Conservation (phyloP, 2,329 filamentous ascomycete genomes). For the Microcyclospora tardicrescens region DNA sequence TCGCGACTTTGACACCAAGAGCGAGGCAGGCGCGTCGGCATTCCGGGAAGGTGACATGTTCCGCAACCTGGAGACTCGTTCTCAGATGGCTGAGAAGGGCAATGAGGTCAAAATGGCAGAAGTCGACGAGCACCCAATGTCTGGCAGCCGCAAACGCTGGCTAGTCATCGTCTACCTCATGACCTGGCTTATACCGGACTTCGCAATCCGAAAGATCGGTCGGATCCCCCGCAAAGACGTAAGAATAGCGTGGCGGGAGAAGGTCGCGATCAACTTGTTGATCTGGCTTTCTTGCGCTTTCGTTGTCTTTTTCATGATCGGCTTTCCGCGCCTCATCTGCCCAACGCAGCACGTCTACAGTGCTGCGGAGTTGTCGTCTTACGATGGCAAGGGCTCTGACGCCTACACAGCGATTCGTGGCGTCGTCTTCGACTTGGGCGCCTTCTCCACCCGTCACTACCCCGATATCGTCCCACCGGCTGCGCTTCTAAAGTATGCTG, state of each 20-base stretch:
- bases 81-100: conserved; percentile 89
- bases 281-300: conserved; percentile 79
- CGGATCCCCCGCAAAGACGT: conserved; percentile 88
- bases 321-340: conserved; percentile 79
- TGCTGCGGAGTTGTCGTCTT: conserved; percentile 56
- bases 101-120: conserved; percentile 84
- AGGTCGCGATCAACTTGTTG: conserved; percentile 92
- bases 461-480: conserved; percentile 51
- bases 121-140: conserved; percentile 71
- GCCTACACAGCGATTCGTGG: conserved; percentile 77
- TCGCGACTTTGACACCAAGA: conserved; percentile 69
- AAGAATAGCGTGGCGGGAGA: conserved; percentile 87
- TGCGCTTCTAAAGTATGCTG: conserved; percentile 66
- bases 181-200: conserved; percentile 81
- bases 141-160: conserved; percentile 78
- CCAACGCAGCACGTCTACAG: conserved; percentile 84
- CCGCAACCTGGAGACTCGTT: conserved; percentile 83
- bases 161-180: conserved; percentile 68
- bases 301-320: conserved; percentile 77
- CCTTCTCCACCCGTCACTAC: conserved; percentile 67
- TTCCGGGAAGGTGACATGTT: conserved; percentile 95
- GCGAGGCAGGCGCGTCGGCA: conserved; percentile 83
- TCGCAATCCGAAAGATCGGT: conserved; percentile 61
- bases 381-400: conserved; percentile 55
- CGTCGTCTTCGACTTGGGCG: conserved; percentile 69